These are phyloP conservation scores for Apiospora phragmitis DNA, from an alignment of 2,329 filamentous ascomycete species.

Conservation along the genomic window DNA sequence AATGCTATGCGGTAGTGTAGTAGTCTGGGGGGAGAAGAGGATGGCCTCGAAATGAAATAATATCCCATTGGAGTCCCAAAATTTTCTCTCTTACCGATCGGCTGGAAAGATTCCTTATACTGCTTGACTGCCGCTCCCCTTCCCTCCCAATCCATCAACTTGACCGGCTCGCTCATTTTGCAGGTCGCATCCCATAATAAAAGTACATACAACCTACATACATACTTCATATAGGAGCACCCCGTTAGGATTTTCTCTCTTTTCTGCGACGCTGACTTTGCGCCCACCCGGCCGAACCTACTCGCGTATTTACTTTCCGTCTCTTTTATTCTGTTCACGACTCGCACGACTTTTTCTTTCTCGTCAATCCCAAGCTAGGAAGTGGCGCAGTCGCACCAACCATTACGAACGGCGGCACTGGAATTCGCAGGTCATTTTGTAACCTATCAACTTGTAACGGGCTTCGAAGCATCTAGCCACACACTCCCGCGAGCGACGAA, in stretches of 20 bases:
- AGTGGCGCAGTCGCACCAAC: background rate
- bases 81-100: background rate
- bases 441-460: conserved; percentile 1
- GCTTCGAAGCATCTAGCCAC: background rate
- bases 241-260: background rate
- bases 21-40: conserved; percentile 4
- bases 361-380: background rate
- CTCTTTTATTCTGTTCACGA: background rate
- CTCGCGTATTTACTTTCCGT: background rate
- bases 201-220: background rate
- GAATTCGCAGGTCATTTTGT: conserved; percentile 5
- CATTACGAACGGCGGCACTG: background rate
- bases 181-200: background rate
- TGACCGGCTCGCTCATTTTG: background rate
- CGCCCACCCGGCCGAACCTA: background rate
- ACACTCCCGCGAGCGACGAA: background rate
- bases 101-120: background rate
- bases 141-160: background rate
- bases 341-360: background rate
- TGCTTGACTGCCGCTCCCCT: background rate
- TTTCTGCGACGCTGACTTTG: background rate
- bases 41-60: conserved; percentile 1
- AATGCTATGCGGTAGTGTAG: background rate
- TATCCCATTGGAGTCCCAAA: conserved; percentile 2
- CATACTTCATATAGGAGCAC: background rate